A percentile compares a stretch with the other conserved stretches of the same genome.
phyloP scores from a whole-genome alignment of 2,329 filamentous ascomycete species.

The Xylaria sp. region DNA sequence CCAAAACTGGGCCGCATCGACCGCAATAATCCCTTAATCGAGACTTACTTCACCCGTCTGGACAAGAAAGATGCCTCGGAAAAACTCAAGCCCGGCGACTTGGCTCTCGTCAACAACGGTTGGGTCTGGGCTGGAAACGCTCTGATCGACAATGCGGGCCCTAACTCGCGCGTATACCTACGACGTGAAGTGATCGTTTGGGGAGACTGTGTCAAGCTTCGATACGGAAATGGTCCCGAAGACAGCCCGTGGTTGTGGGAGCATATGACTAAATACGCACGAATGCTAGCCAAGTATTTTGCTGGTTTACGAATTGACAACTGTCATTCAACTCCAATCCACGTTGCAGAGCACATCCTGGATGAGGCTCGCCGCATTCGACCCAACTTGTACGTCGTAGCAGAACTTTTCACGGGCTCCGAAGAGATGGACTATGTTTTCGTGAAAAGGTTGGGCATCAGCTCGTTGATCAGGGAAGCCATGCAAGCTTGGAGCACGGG shows the following conservation, averaged over 20 bases:
- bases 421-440: conserved; percentile 97
- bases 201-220: conserved; percentile 97
- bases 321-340: conserved; percentile 92
- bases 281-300: conserved; percentile 92
- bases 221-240: conserved; percentile 77
- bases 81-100: conserved; percentile 73
- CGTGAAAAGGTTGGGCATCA: conserved; percentile 88
- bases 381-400: conserved; percentile 87
- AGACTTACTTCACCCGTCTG: conserved; percentile 92
- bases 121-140: conserved; percentile 99
- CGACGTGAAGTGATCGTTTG: conserved; percentile 94
- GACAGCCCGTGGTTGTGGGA: conserved; percentile 96
- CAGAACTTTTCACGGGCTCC: conserved; percentile 92
- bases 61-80: conserved; percentile 77
- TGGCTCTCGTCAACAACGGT: conserved; percentile 91
- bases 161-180: conserved; percentile 89
- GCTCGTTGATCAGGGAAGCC: conserved; percentile 89
- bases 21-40: conserved; percentile 77
- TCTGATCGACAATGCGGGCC: conserved; percentile 89
- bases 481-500: conserved; percentile 98
- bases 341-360: conserved; percentile 91
- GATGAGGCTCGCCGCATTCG: conserved; percentile 89
- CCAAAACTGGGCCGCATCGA: conserved; percentile 83
- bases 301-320: conserved; percentile 96
- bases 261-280: conserved; percentile 91